These are phyloP conservation scores for Conoideocrella luteorostrata DNA, from an alignment of 2,329 filamentous ascomycete species.

Conservation along the genomic window DNA sequence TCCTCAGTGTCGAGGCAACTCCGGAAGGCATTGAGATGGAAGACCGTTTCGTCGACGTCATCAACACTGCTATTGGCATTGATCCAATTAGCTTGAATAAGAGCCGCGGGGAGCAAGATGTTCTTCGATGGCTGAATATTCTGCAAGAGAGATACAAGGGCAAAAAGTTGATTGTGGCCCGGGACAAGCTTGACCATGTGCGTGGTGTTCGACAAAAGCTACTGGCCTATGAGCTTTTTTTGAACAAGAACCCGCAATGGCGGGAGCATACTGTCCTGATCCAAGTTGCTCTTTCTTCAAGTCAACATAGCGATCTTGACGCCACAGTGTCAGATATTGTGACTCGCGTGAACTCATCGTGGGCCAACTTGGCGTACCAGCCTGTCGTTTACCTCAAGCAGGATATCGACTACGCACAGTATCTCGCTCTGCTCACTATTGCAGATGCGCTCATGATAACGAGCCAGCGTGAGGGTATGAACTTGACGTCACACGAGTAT, in stretches of 20 bases:
- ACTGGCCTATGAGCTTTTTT: conserved; percentile 83
- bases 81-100: conserved; percentile 70
- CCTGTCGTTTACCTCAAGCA: conserved; percentile 92
- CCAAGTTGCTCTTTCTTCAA: conserved; percentile 86
- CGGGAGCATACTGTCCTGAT: conserved; percentile 82
- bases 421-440: conserved; percentile 82
- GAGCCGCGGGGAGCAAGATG: conserved; percentile 65
- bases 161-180: conserved; percentile 85
- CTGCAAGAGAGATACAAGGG: conserved; percentile 79
- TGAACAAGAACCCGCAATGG: conserved; percentile 91
- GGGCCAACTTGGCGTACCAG: conserved; percentile 86
- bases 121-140: conserved; percentile 70
- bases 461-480: conserved; percentile 95
- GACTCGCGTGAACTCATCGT: conserved; percentile 84
- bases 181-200: conserved; percentile 90
- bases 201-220: conserved; percentile 91
- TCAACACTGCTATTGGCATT: conserved; percentile 82
- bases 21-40: conserved; percentile 84
- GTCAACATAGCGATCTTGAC: conserved; percentile 81
- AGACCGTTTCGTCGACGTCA: conserved; percentile 86
- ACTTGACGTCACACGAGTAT: conserved; percentile 90
- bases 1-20: conserved; percentile 84
- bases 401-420: conserved; percentile 88
- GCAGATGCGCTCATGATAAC: conserved; percentile 93
- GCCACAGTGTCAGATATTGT: conserved; percentile 89